phyloP scores from a whole-genome alignment of 2,329 filamentous ascomycete species.

The Aspergillus sp. region DNA sequence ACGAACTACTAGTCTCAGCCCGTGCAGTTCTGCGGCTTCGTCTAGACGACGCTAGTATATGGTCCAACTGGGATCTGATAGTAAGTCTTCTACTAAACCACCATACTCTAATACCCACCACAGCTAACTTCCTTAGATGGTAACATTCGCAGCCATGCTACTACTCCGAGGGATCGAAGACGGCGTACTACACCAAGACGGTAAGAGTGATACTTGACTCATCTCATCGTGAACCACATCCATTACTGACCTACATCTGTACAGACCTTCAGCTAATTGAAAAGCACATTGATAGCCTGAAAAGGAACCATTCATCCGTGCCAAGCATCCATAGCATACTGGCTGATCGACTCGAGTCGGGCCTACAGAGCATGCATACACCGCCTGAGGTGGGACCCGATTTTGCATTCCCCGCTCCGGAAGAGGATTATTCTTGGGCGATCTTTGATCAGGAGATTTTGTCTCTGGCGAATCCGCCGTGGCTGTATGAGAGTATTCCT shows the following conservation, averaged over 20 bases:
- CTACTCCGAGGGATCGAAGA: slow-evolving; percentile 31
- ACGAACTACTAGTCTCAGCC: slow-evolving; percentile 33
- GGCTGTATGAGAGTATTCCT: slow-evolving; percentile 25
- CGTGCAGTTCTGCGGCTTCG: slow-evolving; percentile 30
- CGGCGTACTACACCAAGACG: slow-evolving; percentile 32
- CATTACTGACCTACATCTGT: background rate
- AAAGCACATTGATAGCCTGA: slow-evolving; percentile 28
- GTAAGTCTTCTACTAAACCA: slow-evolving; percentile 13
- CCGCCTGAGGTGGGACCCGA: slow-evolving; percentile 27
- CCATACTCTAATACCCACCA: background rate
- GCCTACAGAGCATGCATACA: slow-evolving; percentile 32
- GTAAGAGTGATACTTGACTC: slow-evolving; percentile 12
- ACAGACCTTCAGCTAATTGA: slow-evolving; percentile 30
- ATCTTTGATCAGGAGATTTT: slow-evolving; percentile 36
- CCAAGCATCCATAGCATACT: slow-evolving; percentile 30
- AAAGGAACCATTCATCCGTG: slow-evolving; percentile 22
- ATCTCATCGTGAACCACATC: background rate
- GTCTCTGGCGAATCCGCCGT: slow-evolving; percentile 31
- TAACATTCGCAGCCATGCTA: slow-evolving; percentile 32
- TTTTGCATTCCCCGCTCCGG: slow-evolving; percentile 21
- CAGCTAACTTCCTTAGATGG: slow-evolving; percentile 24
- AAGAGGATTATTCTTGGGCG: slow-evolving; percentile 31
- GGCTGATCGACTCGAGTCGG: slow-evolving; percentile 28
- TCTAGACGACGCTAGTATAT: slow-evolving; percentile 33
- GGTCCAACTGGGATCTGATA: slow-evolving; percentile 36